Base-by-base conservation (phyloP, 805 yeast species). In the Metschnikowia colocasiae region DNA sequence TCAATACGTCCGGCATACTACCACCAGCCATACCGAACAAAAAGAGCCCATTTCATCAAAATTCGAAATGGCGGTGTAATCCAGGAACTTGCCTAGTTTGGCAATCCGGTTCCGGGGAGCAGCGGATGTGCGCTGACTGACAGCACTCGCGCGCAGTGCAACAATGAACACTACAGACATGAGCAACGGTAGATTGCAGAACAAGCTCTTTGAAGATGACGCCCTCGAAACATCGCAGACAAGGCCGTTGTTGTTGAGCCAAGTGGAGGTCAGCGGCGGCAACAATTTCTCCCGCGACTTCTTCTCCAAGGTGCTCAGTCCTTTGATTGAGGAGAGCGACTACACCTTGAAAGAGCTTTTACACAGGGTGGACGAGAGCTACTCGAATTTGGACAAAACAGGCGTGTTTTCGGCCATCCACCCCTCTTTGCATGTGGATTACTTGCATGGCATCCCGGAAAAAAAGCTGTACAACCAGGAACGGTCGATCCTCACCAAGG, bases 401-500 rank as follows among this genome's bases (percentile, higher is more conserved):
- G 76, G 75, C 1, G 73, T 78, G 3, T 79, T 76, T 59, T 63
- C 62, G 26, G 61, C 65, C 27, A 68, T 78, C 3, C 57, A 54
- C 8, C 63, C 78, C 6, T 62, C 68, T 15, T 56, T 79, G 36
- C 76, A 73, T 37, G 59, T 71, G 29, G 71, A 75, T 47, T 76
- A 69, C 49, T 52, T 52, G 33, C 55, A 62, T 31, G 38, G 47
- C 32, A 41, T 57, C 1, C 71, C 74, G 19, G 45, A 49, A 15
- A 43, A 51, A 22, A 62, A 48, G 44, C 59, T 49, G 40, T 71
- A 62, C 59, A 69, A 61, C 63, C 61, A 52, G 47, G 78, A 64
- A 54, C 65, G 61, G 41, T 67, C 75, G 13, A 60, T 79, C 19
- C 73, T 79, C 16, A 71, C 81, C 27, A 71, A 71, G 51, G 76